phyloP scores from a whole-genome alignment of 768 basidiomycete species.

The Holtermanniella nyarrowii region DNA sequence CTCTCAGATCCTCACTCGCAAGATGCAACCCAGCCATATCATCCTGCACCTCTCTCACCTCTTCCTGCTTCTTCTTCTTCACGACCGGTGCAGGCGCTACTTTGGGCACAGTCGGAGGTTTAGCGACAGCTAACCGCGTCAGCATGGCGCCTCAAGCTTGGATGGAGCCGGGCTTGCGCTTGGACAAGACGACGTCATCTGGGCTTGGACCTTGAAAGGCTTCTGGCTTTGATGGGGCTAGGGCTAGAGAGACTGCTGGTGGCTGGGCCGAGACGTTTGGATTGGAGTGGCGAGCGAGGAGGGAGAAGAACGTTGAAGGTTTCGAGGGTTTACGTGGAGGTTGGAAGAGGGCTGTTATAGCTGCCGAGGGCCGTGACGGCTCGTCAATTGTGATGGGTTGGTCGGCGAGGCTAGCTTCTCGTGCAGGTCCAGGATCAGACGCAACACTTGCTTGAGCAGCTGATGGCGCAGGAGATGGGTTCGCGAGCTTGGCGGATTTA shows the following conservation, averaged over 20 bases:
- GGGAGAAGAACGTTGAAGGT: slow-evolving; percentile 28
- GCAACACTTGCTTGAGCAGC: too few species aligned
- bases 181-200: slow-evolving; percentile 74
- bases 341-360: not conserved
- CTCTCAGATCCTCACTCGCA: slow-evolving; percentile 39
- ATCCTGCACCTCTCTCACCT: slow-evolving; percentile 52
- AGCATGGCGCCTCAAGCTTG: not conserved
- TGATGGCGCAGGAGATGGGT: not conserved
- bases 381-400: slow-evolving; percentile 18
- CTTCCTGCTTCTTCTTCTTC: slow-evolving; percentile 4
- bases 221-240: not conserved
- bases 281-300: slow-evolving; percentile 12
- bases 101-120: slow-evolving; percentile 21
- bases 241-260: not conserved
- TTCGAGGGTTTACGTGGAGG: slow-evolving; percentile 1
- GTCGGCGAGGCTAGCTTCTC: slow-evolving; percentile 1
- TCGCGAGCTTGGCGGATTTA: slow-evolving; percentile 18
- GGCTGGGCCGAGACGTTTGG: not conserved
- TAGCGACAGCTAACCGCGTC: slow-evolving; percentile 3
- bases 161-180: slow-evolving; percentile 46
- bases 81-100: slow-evolving; percentile 16
- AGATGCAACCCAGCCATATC: slow-evolving; percentile 71
- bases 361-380: not conserved
- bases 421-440: too few species aligned
- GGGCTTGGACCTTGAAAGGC: slow-evolving; percentile 74